Conservation (phyloP, 2,329 filamentous ascomycete genomes). For the Pseudovirgaria hyperparasitica region DNA sequence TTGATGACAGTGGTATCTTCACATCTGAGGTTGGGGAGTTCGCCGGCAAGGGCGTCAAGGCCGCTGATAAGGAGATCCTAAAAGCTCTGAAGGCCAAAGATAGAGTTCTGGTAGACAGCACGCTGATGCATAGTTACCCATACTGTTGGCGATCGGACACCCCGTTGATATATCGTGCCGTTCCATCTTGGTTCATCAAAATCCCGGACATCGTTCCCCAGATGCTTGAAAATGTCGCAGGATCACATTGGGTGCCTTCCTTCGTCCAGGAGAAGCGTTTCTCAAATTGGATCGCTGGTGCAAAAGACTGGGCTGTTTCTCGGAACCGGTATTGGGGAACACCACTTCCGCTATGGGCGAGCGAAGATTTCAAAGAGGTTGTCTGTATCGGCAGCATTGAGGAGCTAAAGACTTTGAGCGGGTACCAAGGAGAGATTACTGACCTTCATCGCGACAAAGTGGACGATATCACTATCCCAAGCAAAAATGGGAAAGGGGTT, state of each 20-base stretch:
- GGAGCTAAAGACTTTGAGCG: slow-evolving; percentile 74
- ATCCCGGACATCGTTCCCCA: slow-evolving; percentile 71
- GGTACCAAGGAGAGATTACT: slow-evolving; percentile 68
- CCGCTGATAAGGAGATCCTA: slow-evolving; percentile 85
- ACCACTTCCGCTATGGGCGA: slow-evolving; percentile 83
- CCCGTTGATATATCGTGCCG: slow-evolving; percentile 81
- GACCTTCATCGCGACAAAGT: slow-evolving; percentile 90
- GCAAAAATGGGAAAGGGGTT: slow-evolving; percentile 73
- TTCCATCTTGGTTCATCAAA: slow-evolving; percentile 91
- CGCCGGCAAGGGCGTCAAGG: slow-evolving; percentile 77
- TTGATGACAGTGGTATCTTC: slow-evolving; percentile 75
- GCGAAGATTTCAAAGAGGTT: slow-evolving; percentile 74
- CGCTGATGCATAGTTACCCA: slow-evolving; percentile 82
- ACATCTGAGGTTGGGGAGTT: slow-evolving; percentile 69
- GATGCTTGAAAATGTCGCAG: slow-evolving; percentile 83
- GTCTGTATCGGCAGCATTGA: slow-evolving; percentile 76
- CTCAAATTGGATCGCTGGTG: slow-evolving; percentile 79
- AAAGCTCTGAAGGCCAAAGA: slow-evolving; percentile 70
- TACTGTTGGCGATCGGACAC: slow-evolving; percentile 95
- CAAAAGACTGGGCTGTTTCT: slow-evolving; percentile 90
- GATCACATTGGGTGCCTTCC: slow-evolving; percentile 81
- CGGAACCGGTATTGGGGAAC: slow-evolving; percentile 94
- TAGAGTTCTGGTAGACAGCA: slow-evolving; percentile 70
- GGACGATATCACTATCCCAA: slow-evolving; percentile 88
- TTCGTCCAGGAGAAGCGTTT: slow-evolving; percentile 90